phyloP scores from a whole-genome alignment of 2,329 filamentous ascomycete species.

The Setomelanomma holmii region DNA sequence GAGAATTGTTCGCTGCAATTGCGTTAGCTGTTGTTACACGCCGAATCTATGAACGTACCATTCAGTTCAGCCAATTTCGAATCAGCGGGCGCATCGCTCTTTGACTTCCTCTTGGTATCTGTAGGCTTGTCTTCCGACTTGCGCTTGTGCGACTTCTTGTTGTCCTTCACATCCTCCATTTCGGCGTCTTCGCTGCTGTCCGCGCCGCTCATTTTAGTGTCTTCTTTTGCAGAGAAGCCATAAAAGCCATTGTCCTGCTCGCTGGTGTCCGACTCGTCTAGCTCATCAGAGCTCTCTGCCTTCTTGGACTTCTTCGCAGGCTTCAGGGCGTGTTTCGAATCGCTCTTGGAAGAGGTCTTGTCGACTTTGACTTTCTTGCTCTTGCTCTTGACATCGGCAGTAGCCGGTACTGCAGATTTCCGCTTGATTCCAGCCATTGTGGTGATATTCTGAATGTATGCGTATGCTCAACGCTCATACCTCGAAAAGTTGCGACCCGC shows the following conservation, averaged over 20 bases:
- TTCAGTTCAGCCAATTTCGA: conserved; percentile 37
- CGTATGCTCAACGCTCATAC: conserved; percentile 6
- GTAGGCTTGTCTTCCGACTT: conserved; percentile 20
- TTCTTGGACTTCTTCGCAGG: conserved; percentile 33
- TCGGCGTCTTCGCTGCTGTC: conserved; percentile 23
- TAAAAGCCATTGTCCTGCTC: conserved; percentile 47
- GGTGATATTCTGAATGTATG: conserved; percentile 7
- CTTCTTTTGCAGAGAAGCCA: conserved; percentile 41
- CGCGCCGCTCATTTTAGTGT: conserved; percentile 30
- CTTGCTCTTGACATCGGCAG: conserved; percentile 28
- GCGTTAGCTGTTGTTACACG: too few relatives aligned
- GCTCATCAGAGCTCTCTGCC: conserved; percentile 36
- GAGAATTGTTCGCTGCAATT: conserved; percentile 70
- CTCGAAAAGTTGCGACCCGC: conserved; percentile 25
- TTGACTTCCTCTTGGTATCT: conserved; percentile 36
- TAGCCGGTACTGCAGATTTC: conserved; percentile 31
- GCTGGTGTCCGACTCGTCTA: conserved; percentile 46
- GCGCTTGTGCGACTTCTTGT: conserved; percentile 29
- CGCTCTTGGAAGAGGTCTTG: conserved; percentile 37
- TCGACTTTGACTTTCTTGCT: conserved; percentile 51
- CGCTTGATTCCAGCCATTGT: conserved; percentile 48
- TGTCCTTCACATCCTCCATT: conserved; percentile 18
- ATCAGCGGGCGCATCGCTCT: conserved; percentile 20
- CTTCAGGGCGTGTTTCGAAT: conserved; percentile 34
- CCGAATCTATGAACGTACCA: too few relatives aligned